phyloP scores from a whole-genome alignment of 345 rosid genomes.

The Eucalyptus pauciflora region DNA sequence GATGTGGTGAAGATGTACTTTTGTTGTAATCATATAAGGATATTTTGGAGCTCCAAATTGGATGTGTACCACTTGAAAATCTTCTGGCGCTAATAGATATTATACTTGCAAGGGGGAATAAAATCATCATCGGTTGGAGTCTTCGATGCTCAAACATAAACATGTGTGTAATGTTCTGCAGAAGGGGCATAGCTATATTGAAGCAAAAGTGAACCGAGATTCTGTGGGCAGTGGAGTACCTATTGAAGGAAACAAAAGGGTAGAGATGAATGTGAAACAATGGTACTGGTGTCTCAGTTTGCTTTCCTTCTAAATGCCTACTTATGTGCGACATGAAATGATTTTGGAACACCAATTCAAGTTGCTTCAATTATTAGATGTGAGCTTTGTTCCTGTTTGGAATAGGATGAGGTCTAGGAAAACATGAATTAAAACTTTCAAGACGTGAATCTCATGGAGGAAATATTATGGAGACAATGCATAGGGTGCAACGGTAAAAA shows the following conservation, averaged over 20 bases:
- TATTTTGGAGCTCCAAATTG: background rate
- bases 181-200: background rate
- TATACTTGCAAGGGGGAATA: background rate
- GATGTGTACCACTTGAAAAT: background rate
- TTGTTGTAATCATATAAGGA: background rate
- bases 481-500: background rate
- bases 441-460: background rate
- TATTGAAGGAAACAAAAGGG: background rate
- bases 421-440: background rate
- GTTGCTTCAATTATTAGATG: background rate
- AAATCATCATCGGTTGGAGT: background rate
- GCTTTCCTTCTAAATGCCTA: background rate
- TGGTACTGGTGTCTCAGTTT: background rate
- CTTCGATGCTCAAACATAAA: background rate
- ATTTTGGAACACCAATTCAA: background rate
- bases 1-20: background rate
- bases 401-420: background rate
- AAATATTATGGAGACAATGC: background rate
- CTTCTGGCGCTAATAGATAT: background rate
- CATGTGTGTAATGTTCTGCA: background rate
- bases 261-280: background rate
- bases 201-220: background rate
- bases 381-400: background rate
- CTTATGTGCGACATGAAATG: background rate
- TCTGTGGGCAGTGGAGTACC: background rate